Evolutionary conservation across 2,329 filamentous ascomycete species (phyloP).

Genomic region (Xylaria sp.): DNA sequence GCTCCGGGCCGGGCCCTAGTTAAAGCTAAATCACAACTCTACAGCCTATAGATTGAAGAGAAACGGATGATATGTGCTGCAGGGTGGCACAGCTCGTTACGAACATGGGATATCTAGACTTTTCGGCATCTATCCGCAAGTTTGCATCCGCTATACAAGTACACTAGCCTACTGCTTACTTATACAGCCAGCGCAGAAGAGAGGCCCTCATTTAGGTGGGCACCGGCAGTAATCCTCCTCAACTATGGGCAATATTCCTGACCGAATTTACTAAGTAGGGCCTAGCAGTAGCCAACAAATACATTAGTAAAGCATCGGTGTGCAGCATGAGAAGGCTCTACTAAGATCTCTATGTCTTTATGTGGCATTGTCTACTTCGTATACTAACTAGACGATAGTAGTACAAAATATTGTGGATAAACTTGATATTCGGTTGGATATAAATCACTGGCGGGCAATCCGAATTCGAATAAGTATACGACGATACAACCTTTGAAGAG

Average conservation of each 20-base stretch:
- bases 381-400: background rate
- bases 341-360: no score
- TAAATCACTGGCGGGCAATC: constrained; percentile 8
- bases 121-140: background rate
- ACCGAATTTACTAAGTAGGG: background rate
- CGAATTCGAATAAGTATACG: constrained; percentile 5
- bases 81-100: background rate
- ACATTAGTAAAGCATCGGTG: background rate
- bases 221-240: background rate
- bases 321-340: background rate
- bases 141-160: no score
- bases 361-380: background rate
- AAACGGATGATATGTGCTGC: background rate
- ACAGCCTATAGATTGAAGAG: background rate
- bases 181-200: background rate
- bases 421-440: background rate
- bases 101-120: background rate
- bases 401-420: background rate
- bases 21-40: constrained; percentile 1
- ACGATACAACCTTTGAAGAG: background rate
- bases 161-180: background rate
- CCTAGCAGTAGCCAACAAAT: background rate
- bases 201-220: background rate
- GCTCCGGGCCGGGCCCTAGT: background rate
- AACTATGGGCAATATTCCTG: background rate